A percentile compares a stretch with the other conserved stretches of the same genome.
phyloP scores from a whole-genome alignment of 768 basidiomycete genomes.

The Lactarius sp. region DNA sequence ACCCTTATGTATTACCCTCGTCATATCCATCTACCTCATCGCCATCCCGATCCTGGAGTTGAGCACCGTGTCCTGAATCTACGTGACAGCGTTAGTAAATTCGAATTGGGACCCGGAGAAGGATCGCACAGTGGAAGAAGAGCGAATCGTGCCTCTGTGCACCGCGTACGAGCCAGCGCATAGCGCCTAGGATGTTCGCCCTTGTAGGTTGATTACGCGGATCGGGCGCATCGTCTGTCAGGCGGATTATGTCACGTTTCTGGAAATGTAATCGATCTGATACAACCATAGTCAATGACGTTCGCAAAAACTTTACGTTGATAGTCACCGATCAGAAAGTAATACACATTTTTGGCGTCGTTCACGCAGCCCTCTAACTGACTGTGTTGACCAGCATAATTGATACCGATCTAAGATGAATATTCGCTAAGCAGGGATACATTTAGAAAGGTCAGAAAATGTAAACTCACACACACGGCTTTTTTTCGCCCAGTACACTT shows the following conservation, averaged over 20 bases:
- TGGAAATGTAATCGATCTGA: slow-evolving; percentile 39
- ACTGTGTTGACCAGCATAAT: slow-evolving; percentile 37
- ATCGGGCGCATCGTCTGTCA: slow-evolving; percentile 40
- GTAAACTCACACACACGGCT: slow-evolving; percentile 35
- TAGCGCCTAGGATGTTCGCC: slow-evolving; percentile 45
- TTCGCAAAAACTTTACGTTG: too few species aligned
- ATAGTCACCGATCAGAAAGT: slow-evolving; percentile 35
- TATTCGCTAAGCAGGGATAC: not conserved
- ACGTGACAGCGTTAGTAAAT: not conserved
- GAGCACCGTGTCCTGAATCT: slow-evolving; percentile 48
- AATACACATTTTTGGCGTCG: slow-evolving; percentile 43
- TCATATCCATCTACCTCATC: slow-evolving; percentile 41
- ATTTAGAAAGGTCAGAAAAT: not conserved
- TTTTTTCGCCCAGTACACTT: slow-evolving; percentile 43
- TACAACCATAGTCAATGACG: not conserved
- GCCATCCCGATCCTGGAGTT: slow-evolving; percentile 38
- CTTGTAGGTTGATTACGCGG: slow-evolving; percentile 40
- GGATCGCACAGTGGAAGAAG: slow-evolving; percentile 36
- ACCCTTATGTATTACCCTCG: slow-evolving; percentile 27
- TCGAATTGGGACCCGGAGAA: not conserved
- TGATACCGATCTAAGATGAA: slow-evolving; percentile 40
- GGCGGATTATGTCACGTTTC: slow-evolving; percentile 44
- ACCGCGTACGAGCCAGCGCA: slow-evolving; percentile 47
- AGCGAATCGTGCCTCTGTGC: slow-evolving; percentile 44
- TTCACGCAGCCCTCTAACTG: slow-evolving; percentile 45